A percentile compares a stretch with the other conserved stretches of the same genome.
These are phyloP conservation scores for Prunella vulgaris DNA, from an alignment of 257 asterid species.

Conservation along the genomic window DNA sequence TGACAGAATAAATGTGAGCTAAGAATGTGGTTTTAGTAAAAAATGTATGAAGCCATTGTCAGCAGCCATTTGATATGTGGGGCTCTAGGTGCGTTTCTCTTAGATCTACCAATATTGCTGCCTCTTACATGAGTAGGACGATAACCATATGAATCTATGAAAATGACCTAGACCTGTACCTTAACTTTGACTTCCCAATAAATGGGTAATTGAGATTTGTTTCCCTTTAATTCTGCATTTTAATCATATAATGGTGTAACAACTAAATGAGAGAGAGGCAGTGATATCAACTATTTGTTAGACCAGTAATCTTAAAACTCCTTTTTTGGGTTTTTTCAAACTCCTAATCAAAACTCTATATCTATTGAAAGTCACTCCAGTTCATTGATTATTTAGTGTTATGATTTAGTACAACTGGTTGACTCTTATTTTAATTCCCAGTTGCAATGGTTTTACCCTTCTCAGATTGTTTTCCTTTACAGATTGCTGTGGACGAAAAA, in stretches of 20 bases:
- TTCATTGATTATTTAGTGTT: constrained; percentile 1
- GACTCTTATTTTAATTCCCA: not conserved
- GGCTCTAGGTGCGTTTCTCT: constrained; percentile 3
- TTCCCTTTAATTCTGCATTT: not conserved
- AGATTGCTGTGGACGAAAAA: constrained; percentile 81
- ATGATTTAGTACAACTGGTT: not conserved
- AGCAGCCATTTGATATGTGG: not conserved
- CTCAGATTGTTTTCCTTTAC: constrained; percentile 26
- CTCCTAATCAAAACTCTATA: not conserved
- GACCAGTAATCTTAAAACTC: not conserved
- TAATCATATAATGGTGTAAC: constrained; percentile 8
- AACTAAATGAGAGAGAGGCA: not conserved
- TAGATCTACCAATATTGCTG: not conserved
- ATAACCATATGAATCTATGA: not conserved
- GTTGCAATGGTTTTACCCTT: not conserved
- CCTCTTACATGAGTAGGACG: constrained; percentile 7
- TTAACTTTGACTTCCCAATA: not conserved
- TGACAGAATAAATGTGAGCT: not conserved
- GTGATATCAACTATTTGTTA: not conserved
- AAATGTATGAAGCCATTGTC: not conserved
- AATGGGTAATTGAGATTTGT: constrained; percentile 8
- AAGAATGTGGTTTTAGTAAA: not conserved
- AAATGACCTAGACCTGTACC: not conserved
- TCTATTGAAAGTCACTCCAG: not conserved
- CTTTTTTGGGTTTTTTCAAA: not conserved